Conservation (phyloP, 495 filamentous ascomycete species). For the Aspergillus cavernicola region DNA sequence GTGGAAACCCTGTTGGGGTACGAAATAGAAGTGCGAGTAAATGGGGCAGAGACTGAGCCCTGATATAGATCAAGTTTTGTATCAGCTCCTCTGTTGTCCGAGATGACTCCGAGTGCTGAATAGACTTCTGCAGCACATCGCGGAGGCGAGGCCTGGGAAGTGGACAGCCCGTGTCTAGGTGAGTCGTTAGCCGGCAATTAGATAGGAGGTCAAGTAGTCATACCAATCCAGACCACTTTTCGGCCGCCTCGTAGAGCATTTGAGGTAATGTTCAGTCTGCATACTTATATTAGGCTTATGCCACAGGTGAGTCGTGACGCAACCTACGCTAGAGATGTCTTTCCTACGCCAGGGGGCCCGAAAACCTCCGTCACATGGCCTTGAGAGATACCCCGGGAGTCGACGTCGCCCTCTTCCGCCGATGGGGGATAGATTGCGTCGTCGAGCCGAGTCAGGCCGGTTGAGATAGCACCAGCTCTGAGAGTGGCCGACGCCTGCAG, state of each 20-base stretch:
- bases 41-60: conserved; percentile 61
- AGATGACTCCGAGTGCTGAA: background rate
- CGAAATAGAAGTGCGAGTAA: conserved; percentile 68
- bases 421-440: conserved; percentile 32
- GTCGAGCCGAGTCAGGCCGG: conserved; percentile 64
- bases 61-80: conserved; percentile 44
- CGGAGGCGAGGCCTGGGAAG: conserved; percentile 38
- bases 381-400: conserved; percentile 52
- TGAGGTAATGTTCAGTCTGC: conserved; percentile 65
- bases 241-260: conserved; percentile 58
- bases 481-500: conserved; percentile 58
- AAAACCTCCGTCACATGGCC: conserved; percentile 86
- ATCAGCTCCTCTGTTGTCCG: conserved; percentile 15
- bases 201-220: conserved; percentile 23
- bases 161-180: conserved; percentile 47
- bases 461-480: conserved; percentile 54
- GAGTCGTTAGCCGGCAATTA: conserved; percentile 8
- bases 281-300: conserved; percentile 5
- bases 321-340: conserved; percentile 75
- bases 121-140: conserved; percentile 28
- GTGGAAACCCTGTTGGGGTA: conserved; percentile 57
- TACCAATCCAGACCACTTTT: conserved; percentile 84
- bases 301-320: background rate
- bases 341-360: conserved; percentile 84
- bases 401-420: background rate